Conservation (phyloP, 306 rosid genomes). For the apple (Malus domestica) region ASM211411v1 NC_041793.1:39794501-39795000, state of each 20-base stretch:
- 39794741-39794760: too few species aligned
- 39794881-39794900: not conserved
- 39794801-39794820: too few species aligned
- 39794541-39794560: not conserved
- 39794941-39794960: too few species aligned
- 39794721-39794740: too few species aligned
- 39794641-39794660: not conserved
- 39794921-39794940: not conserved
- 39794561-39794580: not conserved
- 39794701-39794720: too few species aligned
- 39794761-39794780: too few species aligned
- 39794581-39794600: not conserved
- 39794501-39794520: not conserved
- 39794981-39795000: too few species aligned
- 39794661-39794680: not conserved
- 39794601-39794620: not conserved
- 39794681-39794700: too few species aligned
- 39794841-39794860: too few species aligned
- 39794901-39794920: not conserved
- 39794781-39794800: too few species aligned
- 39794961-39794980: not conserved
- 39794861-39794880: too few species aligned
- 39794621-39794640: not conserved
- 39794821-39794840: too few species aligned
- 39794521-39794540: not conserved